Evolutionary conservation across 108 stramenopile genomes (phyloP), one percentile per base, ranked within the genome.

Genomic region (Aurantiochytrium sp.): DNA sequence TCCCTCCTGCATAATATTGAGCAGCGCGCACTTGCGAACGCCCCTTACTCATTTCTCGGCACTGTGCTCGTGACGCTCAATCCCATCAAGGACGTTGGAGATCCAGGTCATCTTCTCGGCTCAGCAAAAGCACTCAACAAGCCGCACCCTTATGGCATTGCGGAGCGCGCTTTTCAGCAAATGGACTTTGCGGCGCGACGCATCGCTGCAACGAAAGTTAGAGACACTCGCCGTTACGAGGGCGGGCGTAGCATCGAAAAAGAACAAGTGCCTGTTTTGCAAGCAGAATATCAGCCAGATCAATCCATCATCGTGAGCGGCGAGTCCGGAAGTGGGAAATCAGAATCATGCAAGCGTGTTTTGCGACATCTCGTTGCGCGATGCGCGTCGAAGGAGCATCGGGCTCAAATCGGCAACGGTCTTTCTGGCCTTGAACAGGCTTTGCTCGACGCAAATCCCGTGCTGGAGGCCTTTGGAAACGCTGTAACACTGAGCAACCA

Each of bases 11-110:
- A 47, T 12, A 83, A 83, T 23, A 43, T 83, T 35, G 51, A 83
- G 51, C n/a, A 53, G 51, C 76, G 76, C n/a, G 45, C 76, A 6
- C 23, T 83, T 8, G 51, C 12, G 19, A 83, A 83, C 51, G 49
- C 6, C 0, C 76, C 76, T 28, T 93, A 93, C 88, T 90, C 93
- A 12, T 59, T 57, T 14, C 90, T 90, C 19, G 93, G 93, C 21
- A 90, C 93, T 5, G 71, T 93, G 4, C 88, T 93, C 28, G 59
- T 93, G 14, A 91, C 91, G 18, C 14, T 92, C 16, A 93, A 93
- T 73, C 93, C 93, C 21, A 91, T 92, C 89, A 91, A 12, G 12
- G 51, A 83, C 28, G 76, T 83, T 12, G 76, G 51, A 14, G 51
- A 47, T 4, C 64, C 64, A 69, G 25, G 25, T 12, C 14, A 8